Conservation (phyloP, 2,329 filamentous ascomycete genomes). For the Alternaria sp. region DNA sequence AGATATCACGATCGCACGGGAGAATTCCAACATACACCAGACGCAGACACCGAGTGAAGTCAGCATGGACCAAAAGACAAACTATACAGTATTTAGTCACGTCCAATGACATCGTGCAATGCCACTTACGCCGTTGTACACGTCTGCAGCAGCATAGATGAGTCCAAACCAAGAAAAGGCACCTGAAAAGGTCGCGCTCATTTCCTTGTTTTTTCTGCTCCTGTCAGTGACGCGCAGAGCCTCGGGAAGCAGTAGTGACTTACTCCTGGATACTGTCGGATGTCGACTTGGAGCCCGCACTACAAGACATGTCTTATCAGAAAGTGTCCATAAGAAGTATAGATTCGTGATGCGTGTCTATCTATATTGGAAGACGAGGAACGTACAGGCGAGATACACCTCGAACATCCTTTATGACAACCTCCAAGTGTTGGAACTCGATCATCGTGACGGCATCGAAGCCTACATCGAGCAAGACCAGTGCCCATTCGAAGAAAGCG, state of each 20-base stretch:
- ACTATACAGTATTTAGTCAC: conserved; percentile 58
- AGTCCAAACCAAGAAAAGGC: conserved; percentile 76
- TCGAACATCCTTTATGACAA: conserved; percentile 87
- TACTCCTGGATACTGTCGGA: conserved; percentile 67
- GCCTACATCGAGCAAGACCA: conserved; percentile 92
- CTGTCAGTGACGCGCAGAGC: conserved; percentile 26
- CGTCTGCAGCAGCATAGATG: conserved; percentile 82
- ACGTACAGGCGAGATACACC: conserved; percentile 98
- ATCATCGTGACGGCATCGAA: conserved; percentile 95
- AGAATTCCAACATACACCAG: conserved; percentile 74
- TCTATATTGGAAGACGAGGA: conserved; percentile 89
- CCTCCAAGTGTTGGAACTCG: conserved; percentile 88
- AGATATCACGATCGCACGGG: not conserved
- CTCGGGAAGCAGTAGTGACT: conserved; percentile 40
- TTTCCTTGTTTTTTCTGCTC: conserved; percentile 74
- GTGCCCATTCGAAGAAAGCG: conserved; percentile 95
- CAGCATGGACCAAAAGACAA: conserved; percentile 93
- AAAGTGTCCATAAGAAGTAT: conserved; percentile 41
- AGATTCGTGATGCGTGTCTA: conserved; percentile 51
- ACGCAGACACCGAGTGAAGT: conserved; percentile 88
- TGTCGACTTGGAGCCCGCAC: conserved; percentile 56
- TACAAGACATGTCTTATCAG: conserved; percentile 42
- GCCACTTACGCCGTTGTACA: conserved; percentile 82
- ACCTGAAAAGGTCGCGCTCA: conserved; percentile 71
- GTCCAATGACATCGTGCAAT: not conserved